Base-by-base conservation (phyloP, 768 basidiomycete species). In the Mycena galopus region DNA sequence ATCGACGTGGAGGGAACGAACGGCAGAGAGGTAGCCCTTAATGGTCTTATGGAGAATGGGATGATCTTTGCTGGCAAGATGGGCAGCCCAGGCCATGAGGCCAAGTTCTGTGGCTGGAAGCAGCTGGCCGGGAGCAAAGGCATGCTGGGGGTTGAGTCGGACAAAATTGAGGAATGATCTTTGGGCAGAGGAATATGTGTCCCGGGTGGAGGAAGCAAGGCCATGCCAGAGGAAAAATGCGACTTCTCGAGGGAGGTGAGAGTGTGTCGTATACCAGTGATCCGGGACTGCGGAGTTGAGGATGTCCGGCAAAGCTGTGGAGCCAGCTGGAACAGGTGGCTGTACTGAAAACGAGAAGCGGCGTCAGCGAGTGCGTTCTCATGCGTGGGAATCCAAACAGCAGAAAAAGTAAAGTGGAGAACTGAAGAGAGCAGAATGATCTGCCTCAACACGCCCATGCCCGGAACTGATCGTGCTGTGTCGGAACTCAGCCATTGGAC, bases 1-100 rank as follows among this genome's bases (percentile, higher is more conserved):
- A 33, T 84, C 78, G 53, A 80, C 56, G 56, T 84, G 83, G 68
- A 81, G 75, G 72, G 80, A 79, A 65, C 73, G 73, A 64, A 81
- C 60, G 25, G 7, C 33, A 35, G 58, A 59, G 33, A 59, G 58
- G 58, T 59, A 59, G 58, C 58, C 58, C 27, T 59, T 59, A 37
- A 59, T 59, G 58, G 58, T 58, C 8, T 58, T 58, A 16, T 29
- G 56, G 14, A 39, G 39, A 8, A 39, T 8, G 7, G 39, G 39
- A 16, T 16, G 14, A 16, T 39, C 39, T 16, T 39, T 39, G 14
- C 33, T 35, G 33, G 33, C 39, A 14, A 39, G 39, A 16, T 39
- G 39, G 39, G 39, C 39, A 39, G 39, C 39, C 39, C 39, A 39
- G 39, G 39, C 17, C 47, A 47, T 47, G 10, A 47, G 47, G 19